Evolutionary conservation across 495 filamentous ascomycete species (phyloP).

Genomic region (Penicillium fimorum): DNA sequence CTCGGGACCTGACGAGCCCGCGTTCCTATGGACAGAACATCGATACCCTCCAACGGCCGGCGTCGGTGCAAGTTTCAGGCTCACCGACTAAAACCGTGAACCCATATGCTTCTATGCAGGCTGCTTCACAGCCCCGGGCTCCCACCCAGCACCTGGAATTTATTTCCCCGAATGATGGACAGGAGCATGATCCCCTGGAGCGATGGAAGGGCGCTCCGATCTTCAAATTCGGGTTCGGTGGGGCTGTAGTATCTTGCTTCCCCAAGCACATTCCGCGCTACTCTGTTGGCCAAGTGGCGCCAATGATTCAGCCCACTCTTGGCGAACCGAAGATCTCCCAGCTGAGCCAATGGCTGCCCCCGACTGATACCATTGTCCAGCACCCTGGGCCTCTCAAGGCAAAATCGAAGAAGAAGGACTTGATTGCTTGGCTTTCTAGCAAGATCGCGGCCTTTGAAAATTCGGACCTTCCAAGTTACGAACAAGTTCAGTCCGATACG

Average conservation of each 20-base stretch:
- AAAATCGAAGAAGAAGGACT: conserved; percentile 95
- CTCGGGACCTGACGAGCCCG: conserved; percentile 51
- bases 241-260: conserved; percentile 77
- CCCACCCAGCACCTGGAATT: conserved; percentile 51
- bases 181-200: conserved; percentile 71
- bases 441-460: conserved; percentile 72
- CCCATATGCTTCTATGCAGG: conserved; percentile 36
- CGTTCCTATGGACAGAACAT: conserved; percentile 45
- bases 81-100: conserved; percentile 46
- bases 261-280: conserved; percentile 88
- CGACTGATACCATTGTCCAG: conserved; percentile 66
- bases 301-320: conserved; percentile 78
- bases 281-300: conserved; percentile 63
- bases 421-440: conserved; percentile 72
- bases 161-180: conserved; percentile 73
- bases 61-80: conserved; percentile 60
- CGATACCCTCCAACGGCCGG: conserved; percentile 63
- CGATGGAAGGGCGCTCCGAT: conserved; percentile 89
- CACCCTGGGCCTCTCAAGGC: conserved; percentile 88
- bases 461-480: conserved; percentile 47
- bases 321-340: conserved; percentile 78
- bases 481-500: conserved; percentile 51
- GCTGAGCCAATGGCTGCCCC: conserved; percentile 64
- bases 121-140: conserved; percentile 28
- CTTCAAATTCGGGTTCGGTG: conserved; percentile 85